Percentiles rank a stretch among this genome's conserved stretches.
Conservation (phyloP, 2,329 filamentous ascomycete species). For the Trichoderma polysporum region DNA sequence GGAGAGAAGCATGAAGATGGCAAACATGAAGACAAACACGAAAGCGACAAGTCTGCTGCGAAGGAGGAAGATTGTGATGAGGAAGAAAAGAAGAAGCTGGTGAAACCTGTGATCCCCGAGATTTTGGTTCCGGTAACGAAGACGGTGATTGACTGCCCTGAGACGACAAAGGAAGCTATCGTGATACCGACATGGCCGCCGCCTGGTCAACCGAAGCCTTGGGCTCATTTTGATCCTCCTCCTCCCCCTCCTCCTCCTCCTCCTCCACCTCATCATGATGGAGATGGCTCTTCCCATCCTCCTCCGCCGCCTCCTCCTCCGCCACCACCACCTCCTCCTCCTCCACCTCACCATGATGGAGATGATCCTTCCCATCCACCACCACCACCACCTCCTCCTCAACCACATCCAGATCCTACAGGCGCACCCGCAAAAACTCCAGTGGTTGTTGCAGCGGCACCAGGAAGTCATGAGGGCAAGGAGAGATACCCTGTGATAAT, state of each 20-base stretch:
- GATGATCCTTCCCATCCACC: background rate
- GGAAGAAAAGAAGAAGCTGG: background rate
- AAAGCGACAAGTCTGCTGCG: background rate
- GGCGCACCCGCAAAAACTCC: background rate
- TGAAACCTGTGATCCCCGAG: background rate
- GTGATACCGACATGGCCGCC: conserved; percentile 3
- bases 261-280: background rate
- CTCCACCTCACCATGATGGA: background rate
- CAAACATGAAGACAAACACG: background rate
- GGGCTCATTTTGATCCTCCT: background rate
- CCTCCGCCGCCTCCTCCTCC: background rate
- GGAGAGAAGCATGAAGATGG: background rate
- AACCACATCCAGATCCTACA: background rate
- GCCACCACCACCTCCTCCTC: too few species aligned
- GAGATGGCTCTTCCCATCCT: background rate
- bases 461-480: background rate
- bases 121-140: background rate
- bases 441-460: conserved; percentile 4
- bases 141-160: conserved; percentile 5
- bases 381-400: background rate
- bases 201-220: background rate
- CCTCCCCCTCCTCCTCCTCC: background rate
- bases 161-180: background rate
- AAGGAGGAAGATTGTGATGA: background rate
- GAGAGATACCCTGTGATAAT: background rate